A percentile compares a stretch with the other conserved stretches of the same genome.
phyloP scores from a whole-genome alignment of 805 yeast genomes.

The Wickerhamomyces bovis region DNA sequence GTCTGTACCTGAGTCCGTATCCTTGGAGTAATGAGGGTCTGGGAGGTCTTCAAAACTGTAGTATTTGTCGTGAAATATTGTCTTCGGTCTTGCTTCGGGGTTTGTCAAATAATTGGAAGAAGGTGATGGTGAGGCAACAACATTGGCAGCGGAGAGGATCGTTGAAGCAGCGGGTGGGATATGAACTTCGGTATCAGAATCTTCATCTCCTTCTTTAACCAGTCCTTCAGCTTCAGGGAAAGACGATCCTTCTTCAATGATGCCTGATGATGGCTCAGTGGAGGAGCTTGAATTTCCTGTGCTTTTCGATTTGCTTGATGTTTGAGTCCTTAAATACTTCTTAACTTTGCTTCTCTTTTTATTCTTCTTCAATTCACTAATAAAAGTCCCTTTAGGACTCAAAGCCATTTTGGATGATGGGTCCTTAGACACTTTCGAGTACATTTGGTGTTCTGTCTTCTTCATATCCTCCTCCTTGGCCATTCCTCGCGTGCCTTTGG shows the following conservation, averaged over 20 bases:
- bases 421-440: not conserved
- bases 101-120: slow-evolving; percentile 57
- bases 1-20: slow-evolving; percentile 9
- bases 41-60: slow-evolving; percentile 68
- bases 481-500: not conserved
- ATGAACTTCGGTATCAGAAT: slow-evolving; percentile 20
- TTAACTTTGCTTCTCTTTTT: slow-evolving; percentile 11
- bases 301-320: slow-evolving; percentile 1
- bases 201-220: not conserved
- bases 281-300: not conserved
- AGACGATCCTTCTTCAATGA: not conserved
- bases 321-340: slow-evolving; percentile 20
- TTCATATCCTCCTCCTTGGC: not conserved
- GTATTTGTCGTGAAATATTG: slow-evolving; percentile 76
- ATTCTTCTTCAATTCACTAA: not conserved
- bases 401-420: not conserved
- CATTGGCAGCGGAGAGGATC: slow-evolving; percentile 69
- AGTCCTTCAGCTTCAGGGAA: slow-evolving; percentile 1
- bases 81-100: slow-evolving; percentile 57
- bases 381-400: not conserved
- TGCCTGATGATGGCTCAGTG: not conserved
- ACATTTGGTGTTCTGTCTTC: not conserved
- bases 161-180: slow-evolving; percentile 73
- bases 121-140: slow-evolving; percentile 78
- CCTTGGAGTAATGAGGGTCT: slow-evolving; percentile 33